Base-by-base conservation (phyloP, 202 grass and related monocot genomes). In the Musa balbisiana region DNA sequence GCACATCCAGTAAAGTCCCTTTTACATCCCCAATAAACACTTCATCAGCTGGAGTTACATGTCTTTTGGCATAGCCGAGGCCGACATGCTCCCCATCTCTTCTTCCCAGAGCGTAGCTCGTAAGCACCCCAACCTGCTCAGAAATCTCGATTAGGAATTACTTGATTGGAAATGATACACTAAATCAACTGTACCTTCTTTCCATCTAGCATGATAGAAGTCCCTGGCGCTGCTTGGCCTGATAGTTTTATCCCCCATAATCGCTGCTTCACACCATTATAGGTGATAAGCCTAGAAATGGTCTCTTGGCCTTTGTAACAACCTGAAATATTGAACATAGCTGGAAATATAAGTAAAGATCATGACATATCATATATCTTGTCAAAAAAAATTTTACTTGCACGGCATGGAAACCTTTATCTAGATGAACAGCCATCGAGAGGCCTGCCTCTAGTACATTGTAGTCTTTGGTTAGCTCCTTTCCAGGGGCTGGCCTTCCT, bases 281-380 rank as follows among this genome's bases (percentile, higher is more conserved):
- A 74, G 8, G 72, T 74, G 3, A 74, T 74, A 13, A 74, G 51
- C 72, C 72, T 55, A 58, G 72, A 74, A 58, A 56, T 74, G 22
- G 72, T 74, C 53, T 74, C 72, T 74, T 74, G 72, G 17, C 72
- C 72, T 74, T 74, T 74, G 51, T 74, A 74, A 33, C 72, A 74
- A 1, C 72, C 72, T 74, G 23, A 55, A 17, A n/a, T 29, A 58
- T 26, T 6, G 52, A 24, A 72, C 21, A 23, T 12, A 51, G 67
- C 11, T 21, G 5, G 16, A 70, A 19, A 51, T 11, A 21, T 20
- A 1, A 51, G 11, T 33, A 33, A 56, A 19, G 1, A 9, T 10
- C 12, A 22, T 72, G 19, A 33, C 23, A 55, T 27, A 25, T 74
- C 1, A 1, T 27, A 56, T 62, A 15, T 74, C 27, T 58, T 55